These are phyloP conservation scores for Russula vinacea DNA, from an alignment of 768 basidiomycete genomes.

Conservation along the genomic window DNA sequence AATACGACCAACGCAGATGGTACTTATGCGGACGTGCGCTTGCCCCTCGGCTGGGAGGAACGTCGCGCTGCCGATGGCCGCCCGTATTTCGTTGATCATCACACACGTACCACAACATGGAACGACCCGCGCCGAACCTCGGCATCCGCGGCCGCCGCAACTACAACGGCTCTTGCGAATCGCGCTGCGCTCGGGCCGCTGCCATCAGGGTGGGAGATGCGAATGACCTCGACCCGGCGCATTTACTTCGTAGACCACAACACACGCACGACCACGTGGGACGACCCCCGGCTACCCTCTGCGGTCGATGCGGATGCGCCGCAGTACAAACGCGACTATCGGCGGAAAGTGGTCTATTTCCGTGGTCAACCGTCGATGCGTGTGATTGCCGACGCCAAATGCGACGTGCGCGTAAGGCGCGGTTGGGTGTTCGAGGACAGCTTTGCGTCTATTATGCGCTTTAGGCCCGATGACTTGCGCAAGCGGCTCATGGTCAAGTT, in stretches of 20 bases:
- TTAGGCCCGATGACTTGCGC: slow-evolving; percentile 67
- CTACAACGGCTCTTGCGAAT: slow-evolving; percentile 37
- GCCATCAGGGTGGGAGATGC: slow-evolving; percentile 95
- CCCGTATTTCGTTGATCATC: slow-evolving; percentile 73
- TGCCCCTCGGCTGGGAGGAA: slow-evolving; percentile 92
- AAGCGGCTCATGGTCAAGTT: slow-evolving; percentile 70
- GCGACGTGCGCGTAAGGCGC: slow-evolving; percentile 80
- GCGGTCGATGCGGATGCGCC: slow-evolving; percentile 83
- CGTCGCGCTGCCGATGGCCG: slow-evolving; percentile 85
- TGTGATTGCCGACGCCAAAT: slow-evolving; percentile 65
- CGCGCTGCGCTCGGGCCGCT: slow-evolving; percentile 63
- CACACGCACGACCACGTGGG: slow-evolving; percentile 87
- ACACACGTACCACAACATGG: slow-evolving; percentile 85
- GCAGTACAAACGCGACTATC: slow-evolving; percentile 94
- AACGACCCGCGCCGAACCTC: slow-evolving; percentile 73
- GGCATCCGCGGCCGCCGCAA: slow-evolving; percentile 46
- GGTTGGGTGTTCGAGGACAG: slow-evolving; percentile 83
- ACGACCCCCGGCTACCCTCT: slow-evolving; percentile 83
- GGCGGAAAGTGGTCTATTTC: slow-evolving; percentile 91
- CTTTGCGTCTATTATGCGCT: slow-evolving; percentile 79
- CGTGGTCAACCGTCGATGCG: slow-evolving; percentile 85
- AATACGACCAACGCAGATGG: slow-evolving; percentile 32
- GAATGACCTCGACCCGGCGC: slow-evolving; percentile 75
- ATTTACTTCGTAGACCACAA: slow-evolving; percentile 95
- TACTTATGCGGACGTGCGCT: slow-evolving; percentile 58